phyloP scores from a whole-genome alignment of 164 flowering plant genomes.

The Houttuynia cordata region DNA sequence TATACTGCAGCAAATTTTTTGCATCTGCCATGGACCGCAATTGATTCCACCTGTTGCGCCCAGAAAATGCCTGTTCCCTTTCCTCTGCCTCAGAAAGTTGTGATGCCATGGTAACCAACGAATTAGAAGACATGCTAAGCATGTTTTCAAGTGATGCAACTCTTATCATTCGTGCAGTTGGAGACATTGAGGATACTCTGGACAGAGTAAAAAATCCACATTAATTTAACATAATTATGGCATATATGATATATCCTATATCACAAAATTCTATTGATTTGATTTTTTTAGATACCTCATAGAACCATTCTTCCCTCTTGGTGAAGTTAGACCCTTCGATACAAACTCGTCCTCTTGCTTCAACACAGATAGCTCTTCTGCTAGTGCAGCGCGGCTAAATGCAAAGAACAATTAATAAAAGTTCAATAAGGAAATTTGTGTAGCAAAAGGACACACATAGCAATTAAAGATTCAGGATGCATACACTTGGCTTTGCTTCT shows the following conservation, averaged over 20 bases:
- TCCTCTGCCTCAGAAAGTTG: slow-evolving; percentile 99
- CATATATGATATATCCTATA: not conserved
- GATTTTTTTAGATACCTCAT: slow-evolving; percentile 11
- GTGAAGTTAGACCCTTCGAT: slow-evolving; percentile 74
- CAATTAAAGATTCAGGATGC: slow-evolving; percentile 11
- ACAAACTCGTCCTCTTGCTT: slow-evolving; percentile 72
- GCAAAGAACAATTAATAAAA: slow-evolving; percentile 3
- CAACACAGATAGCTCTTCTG: slow-evolving; percentile 75
- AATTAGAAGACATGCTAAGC: slow-evolving; percentile 79
- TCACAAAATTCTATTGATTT: not conserved
- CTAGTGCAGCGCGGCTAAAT: slow-evolving; percentile 82
- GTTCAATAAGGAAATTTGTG: not conserved
- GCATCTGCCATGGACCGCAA: slow-evolving; percentile 96
- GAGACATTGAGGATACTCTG: slow-evolving; percentile 81
- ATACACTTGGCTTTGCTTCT: slow-evolving; percentile 98
- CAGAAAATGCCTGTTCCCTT: slow-evolving; percentile 73
- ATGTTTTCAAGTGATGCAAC: slow-evolving; percentile 87
- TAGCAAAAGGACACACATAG: not conserved
- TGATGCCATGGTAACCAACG: slow-evolving; percentile 96
- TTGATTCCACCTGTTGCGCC: slow-evolving; percentile 89
- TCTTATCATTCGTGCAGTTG: slow-evolving; percentile 83
- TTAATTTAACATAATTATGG: not conserved
- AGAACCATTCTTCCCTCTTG: slow-evolving; percentile 78
- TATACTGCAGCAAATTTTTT: slow-evolving; percentile 82
- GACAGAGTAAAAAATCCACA: slow-evolving; percentile 2